A percentile compares a stretch with the other conserved stretches of the same genome.
phyloP scores from a whole-genome alignment of 306 rosid genomes.

The Rubus parviflorus region DNA sequence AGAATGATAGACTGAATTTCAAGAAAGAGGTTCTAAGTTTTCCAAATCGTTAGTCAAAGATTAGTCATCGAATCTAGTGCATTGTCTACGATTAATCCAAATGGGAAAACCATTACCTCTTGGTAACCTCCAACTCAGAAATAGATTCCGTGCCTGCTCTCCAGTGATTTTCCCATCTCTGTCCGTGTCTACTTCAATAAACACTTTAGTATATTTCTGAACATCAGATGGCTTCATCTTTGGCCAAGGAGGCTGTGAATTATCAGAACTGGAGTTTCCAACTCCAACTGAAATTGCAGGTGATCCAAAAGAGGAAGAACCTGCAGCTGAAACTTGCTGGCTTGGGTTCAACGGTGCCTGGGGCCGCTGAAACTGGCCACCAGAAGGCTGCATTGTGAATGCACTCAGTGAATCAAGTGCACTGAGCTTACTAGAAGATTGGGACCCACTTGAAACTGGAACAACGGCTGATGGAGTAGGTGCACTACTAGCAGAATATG shows the following conservation, averaged over 20 bases:
- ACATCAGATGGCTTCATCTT: slow-evolving; percentile 94
- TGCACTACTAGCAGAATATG: slow-evolving; percentile 45
- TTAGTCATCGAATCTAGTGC: neutral
- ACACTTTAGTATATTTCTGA: slow-evolving; percentile 85
- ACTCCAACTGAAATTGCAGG: slow-evolving; percentile 56
- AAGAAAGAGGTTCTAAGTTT: neutral
- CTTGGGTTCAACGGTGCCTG: slow-evolving; percentile 50
- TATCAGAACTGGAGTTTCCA: slow-evolving; percentile 56
- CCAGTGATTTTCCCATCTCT: slow-evolving; percentile 96
- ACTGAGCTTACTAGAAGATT: slow-evolving; percentile 47
- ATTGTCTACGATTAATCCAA: neutral
- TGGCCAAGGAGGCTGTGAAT: slow-evolving; percentile 76
- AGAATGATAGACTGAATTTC: neutral
- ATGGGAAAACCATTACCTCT: slow-evolving; percentile 54
- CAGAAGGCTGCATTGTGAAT: slow-evolving; percentile 52
- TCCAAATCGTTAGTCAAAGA: neutral
- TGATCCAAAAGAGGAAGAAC: slow-evolving; percentile 51
- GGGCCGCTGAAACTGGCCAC: slow-evolving; percentile 48
- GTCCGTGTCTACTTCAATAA: slow-evolving; percentile 87
- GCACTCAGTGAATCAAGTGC: slow-evolving; percentile 68
- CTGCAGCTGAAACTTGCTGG: slow-evolving; percentile 55
- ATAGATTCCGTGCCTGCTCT: slow-evolving; percentile 90
- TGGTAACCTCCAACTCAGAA: slow-evolving; percentile 95
- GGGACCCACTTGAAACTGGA: slow-evolving; percentile 61
- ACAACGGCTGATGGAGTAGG: slow-evolving; percentile 46